Evolutionary conservation across 2,329 filamentous ascomycete species (phyloP).

Genomic region (Pseudocercospora cruenta): DNA sequence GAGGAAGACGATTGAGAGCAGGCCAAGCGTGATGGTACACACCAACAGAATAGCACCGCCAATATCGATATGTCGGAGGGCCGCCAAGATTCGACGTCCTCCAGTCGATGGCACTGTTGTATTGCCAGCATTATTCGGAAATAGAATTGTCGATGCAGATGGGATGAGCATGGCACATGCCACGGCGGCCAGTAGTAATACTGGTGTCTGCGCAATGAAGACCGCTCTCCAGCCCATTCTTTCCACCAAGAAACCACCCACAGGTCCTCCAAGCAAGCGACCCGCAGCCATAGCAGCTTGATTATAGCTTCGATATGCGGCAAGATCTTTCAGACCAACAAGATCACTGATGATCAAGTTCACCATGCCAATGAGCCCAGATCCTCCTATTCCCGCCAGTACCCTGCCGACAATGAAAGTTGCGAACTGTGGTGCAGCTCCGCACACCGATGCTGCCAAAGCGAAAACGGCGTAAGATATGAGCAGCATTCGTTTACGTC

Average conservation of each 20-base stretch:
- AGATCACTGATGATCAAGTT: slow-evolving; percentile 10
- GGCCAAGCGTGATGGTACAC: slow-evolving; percentile 7
- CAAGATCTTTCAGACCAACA: slow-evolving; percentile 8
- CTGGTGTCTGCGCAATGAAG: slow-evolving; percentile 1
- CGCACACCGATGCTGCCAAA: background rate
- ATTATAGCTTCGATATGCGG: background rate
- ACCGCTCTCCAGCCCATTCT: slow-evolving; percentile 3
- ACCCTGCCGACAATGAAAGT: slow-evolving; percentile 4
- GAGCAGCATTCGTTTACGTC: slow-evolving; percentile 4
- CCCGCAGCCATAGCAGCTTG: slow-evolving; percentile 9
- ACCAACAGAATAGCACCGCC: slow-evolving; percentile 7
- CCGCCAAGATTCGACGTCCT: background rate
- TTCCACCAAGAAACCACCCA: slow-evolving; percentile 3
- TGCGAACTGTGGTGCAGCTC: background rate
- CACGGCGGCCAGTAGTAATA: background rate
- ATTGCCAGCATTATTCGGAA: background rate
- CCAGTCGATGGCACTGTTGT: background rate
- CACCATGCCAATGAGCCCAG: slow-evolving; percentile 4
- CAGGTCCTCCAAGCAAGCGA: slow-evolving; percentile 2
- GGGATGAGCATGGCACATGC: slow-evolving; percentile 6
- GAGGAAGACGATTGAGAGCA: background rate
- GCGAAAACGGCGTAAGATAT: background rate
- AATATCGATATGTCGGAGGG: background rate
- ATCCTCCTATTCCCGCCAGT: background rate
- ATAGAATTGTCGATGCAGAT: background rate